These are phyloP conservation scores for Lagenidium sp. DNA, from an alignment of 352 stramenopile species.

Conservation along the genomic window DNA sequence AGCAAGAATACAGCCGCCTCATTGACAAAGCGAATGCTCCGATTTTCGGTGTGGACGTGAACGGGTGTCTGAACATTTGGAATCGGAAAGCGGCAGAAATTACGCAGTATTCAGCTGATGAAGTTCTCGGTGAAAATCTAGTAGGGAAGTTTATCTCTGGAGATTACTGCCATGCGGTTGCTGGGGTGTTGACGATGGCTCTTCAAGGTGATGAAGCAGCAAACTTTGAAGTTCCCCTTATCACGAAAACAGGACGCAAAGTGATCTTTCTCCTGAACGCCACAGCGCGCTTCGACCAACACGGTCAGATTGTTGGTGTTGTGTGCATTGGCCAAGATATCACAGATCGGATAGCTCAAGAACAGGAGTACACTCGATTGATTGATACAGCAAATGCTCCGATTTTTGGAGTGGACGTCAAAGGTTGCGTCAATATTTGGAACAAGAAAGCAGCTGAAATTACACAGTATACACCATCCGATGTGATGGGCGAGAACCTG, in stretches of 20 bases:
- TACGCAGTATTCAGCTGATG: conserved; percentile 20
- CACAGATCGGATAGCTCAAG: conserved; percentile 5
- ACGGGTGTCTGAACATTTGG: conserved; percentile 1
- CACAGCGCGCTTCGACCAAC: conserved; percentile 16
- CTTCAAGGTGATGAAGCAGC: conserved; percentile 16
- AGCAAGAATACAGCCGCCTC: conserved; percentile 44
- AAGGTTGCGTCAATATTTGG: conserved; percentile 58
- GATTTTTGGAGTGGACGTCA: conserved; percentile 63
- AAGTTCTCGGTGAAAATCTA: conserved; percentile 21
- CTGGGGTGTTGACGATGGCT: conserved; percentile 11
- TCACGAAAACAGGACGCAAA: conserved; percentile 18
- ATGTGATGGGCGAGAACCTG: conserved; percentile 43
- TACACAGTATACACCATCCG: conserved; percentile 48
- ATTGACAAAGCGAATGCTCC: conserved; percentile 59
- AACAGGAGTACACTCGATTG: conserved; percentile 6
- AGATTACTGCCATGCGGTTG: conserved; percentile 12
- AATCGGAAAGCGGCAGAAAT: conserved; percentile 14
- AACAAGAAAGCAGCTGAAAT: conserved; percentile 63
- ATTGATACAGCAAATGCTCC: conserved; percentile 22
- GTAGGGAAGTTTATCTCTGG: conserved; percentile 22
- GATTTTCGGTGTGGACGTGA: conserved; percentile 37
- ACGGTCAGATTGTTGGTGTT: conserved; percentile 19
- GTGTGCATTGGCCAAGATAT: conserved; percentile 20
- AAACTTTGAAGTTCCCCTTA: conserved; percentile 11
- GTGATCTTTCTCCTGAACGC: conserved; percentile 24